Percentiles rank a stretch among this genome's conserved stretches.
phyloP scores from a whole-genome alignment of 169 alveolate genomes.

The Babesia ovata region DNA sequence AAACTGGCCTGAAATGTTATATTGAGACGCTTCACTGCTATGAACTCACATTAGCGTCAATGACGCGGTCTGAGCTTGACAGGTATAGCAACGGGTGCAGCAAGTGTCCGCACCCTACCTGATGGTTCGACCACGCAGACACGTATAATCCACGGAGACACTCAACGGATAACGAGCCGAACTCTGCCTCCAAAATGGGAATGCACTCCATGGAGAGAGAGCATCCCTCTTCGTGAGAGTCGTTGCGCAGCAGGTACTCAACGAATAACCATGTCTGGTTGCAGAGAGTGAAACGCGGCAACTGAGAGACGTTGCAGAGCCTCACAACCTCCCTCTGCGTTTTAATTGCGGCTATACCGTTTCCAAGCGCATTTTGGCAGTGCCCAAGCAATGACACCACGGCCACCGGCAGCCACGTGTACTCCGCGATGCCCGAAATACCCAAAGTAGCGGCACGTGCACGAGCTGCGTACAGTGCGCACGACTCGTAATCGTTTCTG shows the following conservation, averaged over 20 bases:
- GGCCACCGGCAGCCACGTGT: slow-evolving; percentile 64
- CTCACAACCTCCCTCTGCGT: slow-evolving; percentile 49
- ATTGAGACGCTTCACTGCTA: background rate
- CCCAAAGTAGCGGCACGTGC: slow-evolving; percentile 32
- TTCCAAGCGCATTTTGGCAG: slow-evolving; percentile 33
- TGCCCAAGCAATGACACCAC: slow-evolving; percentile 42
- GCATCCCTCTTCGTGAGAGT: slow-evolving; percentile 38
- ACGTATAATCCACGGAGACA: slow-evolving; percentile 53
- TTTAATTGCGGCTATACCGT: slow-evolving; percentile 26
- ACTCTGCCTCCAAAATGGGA: slow-evolving; percentile 43
- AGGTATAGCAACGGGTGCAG: slow-evolving; percentile 54
- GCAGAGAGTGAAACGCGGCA: slow-evolving; percentile 54
- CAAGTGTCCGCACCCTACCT: slow-evolving; percentile 60
- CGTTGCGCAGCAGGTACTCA: slow-evolving; percentile 61
- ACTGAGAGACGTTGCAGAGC: slow-evolving; percentile 35
- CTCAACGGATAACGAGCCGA: slow-evolving; percentile 55
- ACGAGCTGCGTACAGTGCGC: slow-evolving; percentile 20
- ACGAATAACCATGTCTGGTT: slow-evolving; percentile 57
- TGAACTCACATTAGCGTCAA: slow-evolving; percentile 16
- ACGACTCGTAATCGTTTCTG: slow-evolving; percentile 21
- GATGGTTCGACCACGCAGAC: slow-evolving; percentile 62
- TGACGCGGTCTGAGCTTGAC: slow-evolving; percentile 41
- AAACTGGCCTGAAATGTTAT: slow-evolving; percentile 4
- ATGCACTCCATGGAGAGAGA: slow-evolving; percentile 48
- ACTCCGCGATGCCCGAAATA: slow-evolving; percentile 27